Base-by-base conservation (phyloP, 106 monocot species). In the Ottelia alismoides region DNA sequence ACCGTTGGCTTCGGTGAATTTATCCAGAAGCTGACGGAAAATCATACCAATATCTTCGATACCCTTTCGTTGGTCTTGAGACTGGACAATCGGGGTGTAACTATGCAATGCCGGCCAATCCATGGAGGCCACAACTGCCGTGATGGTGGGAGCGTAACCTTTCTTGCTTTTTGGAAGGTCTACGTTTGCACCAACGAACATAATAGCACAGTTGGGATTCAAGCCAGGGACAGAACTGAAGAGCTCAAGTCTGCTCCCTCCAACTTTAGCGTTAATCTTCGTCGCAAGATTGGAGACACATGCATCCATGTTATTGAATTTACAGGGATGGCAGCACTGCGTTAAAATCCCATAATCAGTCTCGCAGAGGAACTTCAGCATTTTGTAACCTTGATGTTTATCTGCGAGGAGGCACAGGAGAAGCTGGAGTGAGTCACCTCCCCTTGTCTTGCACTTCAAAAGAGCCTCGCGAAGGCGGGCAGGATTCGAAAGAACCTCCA, bases 241-340 rank as follows among this genome's bases (percentile, higher is more conserved):
- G 22, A 79, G 57, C 52, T 74, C 74, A 0, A 68, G 48, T 22
- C 70, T 79, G 65, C 52, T 70, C 20, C 78, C 78, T 0, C 74
- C 78, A 21, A 79, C 49, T 60, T 79, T 79, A 7, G 56, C 78
- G 45, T 79, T 79, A 40, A 79, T 79, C 61, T 79, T 79, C 11
- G 74, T 53, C 7, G 65, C 70, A 30, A 79, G 55, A 53, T 79
- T 79, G 19, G 65, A 50, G 6, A 70, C 45, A 19, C 65, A 79
- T 25, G 45, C 60, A 32, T 70, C 70, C 43, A 28, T 54, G n/a
- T n/a, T n/a, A n/a, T n/a, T n/a, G 10, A 72, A 68, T 30, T 79
- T 79, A n/a, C n/a, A n/a, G 1, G 48, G 58, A 35, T 74, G 16
- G 43, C 52, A 79, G 19, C 78, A 79, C 53, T 79, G 78, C 4